Percentiles rank a stretch among this genome's conserved stretches.
These are phyloP conservation scores for Crassisporium funariophilum DNA, from an alignment of 768 basidiomycete genomes.

Conservation along the genomic window DNA sequence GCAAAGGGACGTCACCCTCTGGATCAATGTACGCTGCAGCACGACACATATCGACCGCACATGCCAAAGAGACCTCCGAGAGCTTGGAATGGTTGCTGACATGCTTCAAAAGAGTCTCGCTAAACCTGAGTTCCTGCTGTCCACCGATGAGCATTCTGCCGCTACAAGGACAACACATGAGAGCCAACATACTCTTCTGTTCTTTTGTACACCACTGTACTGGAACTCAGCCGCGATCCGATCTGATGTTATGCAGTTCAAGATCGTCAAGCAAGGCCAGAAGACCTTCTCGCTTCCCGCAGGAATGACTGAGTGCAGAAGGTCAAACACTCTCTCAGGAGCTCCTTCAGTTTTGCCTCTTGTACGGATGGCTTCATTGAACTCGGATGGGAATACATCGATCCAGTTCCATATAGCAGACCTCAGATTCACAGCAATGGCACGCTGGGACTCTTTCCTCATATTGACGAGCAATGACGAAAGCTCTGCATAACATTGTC, in stretches of 20 bases:
- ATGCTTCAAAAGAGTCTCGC: slow-evolving; percentile 63
- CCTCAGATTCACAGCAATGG: slow-evolving; percentile 72
- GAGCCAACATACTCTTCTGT: too few species aligned
- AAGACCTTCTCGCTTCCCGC: slow-evolving; percentile 54
- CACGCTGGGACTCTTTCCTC: slow-evolving; percentile 70
- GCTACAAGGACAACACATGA: too few species aligned
- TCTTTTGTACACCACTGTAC: too few species aligned
- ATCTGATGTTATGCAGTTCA: slow-evolving; percentile 77
- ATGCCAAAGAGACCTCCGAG: slow-evolving; percentile 68
- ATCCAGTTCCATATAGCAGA: slow-evolving; percentile 92
- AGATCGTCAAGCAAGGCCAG: slow-evolving; percentile 80
- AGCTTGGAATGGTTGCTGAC: slow-evolving; percentile 56
- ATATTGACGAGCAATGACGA: slow-evolving; percentile 84
- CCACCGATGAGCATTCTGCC: too few species aligned
- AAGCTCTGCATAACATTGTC: slow-evolving; percentile 51
- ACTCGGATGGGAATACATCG: slow-evolving; percentile 75
- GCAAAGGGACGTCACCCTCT: slow-evolving; percentile 62
- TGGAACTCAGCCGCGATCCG: slow-evolving; percentile 63
- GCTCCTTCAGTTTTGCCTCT: slow-evolving; percentile 75
- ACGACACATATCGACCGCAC: slow-evolving; percentile 76
- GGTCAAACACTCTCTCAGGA: slow-evolving; percentile 86
- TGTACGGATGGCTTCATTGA: slow-evolving; percentile 65
- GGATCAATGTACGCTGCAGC: slow-evolving; percentile 58
- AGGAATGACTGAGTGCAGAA: slow-evolving; percentile 55
- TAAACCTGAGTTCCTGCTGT: slow-evolving; percentile 56